Conservation (phyloP, 2,329 filamentous ascomycete species). For the Colletotrichum cereale region DNA sequence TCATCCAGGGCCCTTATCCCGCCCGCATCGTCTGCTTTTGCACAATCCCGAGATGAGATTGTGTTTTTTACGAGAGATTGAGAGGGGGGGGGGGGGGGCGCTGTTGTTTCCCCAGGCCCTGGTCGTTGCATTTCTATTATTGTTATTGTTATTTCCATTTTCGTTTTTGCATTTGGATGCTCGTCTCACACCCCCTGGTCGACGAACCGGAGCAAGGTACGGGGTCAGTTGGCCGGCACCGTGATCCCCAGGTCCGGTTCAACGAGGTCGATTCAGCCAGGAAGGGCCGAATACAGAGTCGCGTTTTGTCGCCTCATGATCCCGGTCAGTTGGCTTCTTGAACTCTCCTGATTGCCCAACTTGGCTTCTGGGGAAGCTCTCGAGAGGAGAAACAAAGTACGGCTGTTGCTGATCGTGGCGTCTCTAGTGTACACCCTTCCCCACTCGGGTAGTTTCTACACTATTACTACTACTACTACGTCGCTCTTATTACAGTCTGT, state of each 20-base stretch:
- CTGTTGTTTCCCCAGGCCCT: conserved; percentile 19
- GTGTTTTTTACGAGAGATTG: conserved; percentile 7
- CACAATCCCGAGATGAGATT: conserved; percentile 31
- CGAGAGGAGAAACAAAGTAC: conserved; percentile 48
- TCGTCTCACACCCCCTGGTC: conserved; percentile 7
- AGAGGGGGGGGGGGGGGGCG: too few species aligned
- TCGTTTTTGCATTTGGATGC: conserved; percentile 20
- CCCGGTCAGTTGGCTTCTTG: conserved; percentile 42
- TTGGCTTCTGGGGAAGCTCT: conserved; percentile 31
- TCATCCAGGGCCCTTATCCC: conserved; percentile 3
- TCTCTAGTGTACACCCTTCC: conserved; percentile 23
- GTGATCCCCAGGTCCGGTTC: conserved; percentile 43
- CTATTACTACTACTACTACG: too few species aligned
- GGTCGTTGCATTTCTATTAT: conserved; percentile 27
- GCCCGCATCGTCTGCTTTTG: conserved; percentile 24
- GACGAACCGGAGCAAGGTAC: conserved; percentile 25
- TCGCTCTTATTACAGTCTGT: conserved; percentile 11
- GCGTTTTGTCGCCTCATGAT: conserved; percentile 54
- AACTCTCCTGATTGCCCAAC: not conserved
- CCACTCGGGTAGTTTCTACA: conserved; percentile 31
- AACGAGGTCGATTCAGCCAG: conserved; percentile 55
- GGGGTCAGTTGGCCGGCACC: conserved; percentile 31
- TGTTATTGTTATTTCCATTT: not conserved
- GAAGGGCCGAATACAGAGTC: conserved; percentile 54
- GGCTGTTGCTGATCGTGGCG: conserved; percentile 44